Base-by-base conservation (phyloP, 2,329 filamentous ascomycete genomes). In the Biscogniauxia marginata region DNA sequence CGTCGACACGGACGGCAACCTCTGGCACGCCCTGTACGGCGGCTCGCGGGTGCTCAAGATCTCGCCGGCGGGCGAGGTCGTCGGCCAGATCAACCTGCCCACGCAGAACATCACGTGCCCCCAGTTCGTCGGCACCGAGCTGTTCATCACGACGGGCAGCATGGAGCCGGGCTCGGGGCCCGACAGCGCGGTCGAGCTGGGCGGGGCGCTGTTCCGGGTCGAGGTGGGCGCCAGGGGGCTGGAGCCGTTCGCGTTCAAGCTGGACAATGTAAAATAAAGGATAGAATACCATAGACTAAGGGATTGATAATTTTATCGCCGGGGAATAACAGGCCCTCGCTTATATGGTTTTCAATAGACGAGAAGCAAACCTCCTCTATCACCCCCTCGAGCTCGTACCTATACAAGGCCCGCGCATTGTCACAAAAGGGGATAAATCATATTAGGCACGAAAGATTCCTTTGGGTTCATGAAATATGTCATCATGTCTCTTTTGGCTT, bases 1-100 rank as follows among this genome's bases (percentile, higher is more conserved):
- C 60, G 83, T 96, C 67, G 93, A 97, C 69, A 83, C 81, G 46
- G 85, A 96, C 53, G 92, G 91, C n/a, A 88, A 89, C 75, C 80
- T 96, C 67, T 97, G 93, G 93, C 87, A 89, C 59, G 90, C 91
- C 7, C 79, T 95, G n/a, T 95, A 91, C 69, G 91, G 91, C 53
- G 89, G 88, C 60, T 79, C 83, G 57, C 83, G 85, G 58, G 90
- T 96, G 21, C 75, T 96, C 62, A 85, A 89, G 70, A 87, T 96
- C 67, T 84, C 82, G 49, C 84, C 86, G 4, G 73, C 81, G 50
- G 91, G 91, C 2, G 77, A 86, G 66, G 74, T 96, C 24, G 78
- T 93, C 4, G 91, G 90, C 6, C 84, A 91, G 75, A 80, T 97
- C 61, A 80, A 77, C 54, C 76, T 96, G 62, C 91, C 92, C 4